Base-by-base conservation (phyloP, 371 early-diverging fungal species). In the Mortierella sp. region DNA sequence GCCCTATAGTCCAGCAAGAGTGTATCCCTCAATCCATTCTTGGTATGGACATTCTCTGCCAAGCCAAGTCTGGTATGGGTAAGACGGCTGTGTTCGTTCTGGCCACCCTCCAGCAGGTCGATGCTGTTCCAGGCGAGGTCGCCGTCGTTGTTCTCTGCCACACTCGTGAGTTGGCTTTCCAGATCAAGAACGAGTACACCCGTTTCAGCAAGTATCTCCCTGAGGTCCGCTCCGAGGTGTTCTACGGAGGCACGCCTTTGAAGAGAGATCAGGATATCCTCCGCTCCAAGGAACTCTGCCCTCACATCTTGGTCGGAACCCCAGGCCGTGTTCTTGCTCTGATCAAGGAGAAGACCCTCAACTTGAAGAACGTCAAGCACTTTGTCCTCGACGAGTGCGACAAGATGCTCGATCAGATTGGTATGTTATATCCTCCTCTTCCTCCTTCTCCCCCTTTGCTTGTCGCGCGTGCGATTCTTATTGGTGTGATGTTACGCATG, bases 311-410 rank as follows among this genome's bases (percentile, higher is more conserved):
- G 67, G 98, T 99, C 48, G 99, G 98, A 60, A 98, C 99, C 7
- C 99, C 99, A 13, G 99, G 99, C n/a, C 93, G 99, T 79, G 87
- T 98, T 47, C 82, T 93, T 57, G 97, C 93, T 34, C 83, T 99
- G 49, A 85, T 97, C 60, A 89, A 91, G 60, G 95, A 95, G 29
- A 91, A 91, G 80, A 65, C 81, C 24, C 82, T 99, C 55, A 91
- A 88, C 63, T 81, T 98, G 53, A 80, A 81, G 43, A 90, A 87
- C 57, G 86, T 98, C 65, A 96, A 95, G 89, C 94, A 94, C 86
- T 97, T 99, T 82, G 95, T 99, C 21, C 85, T 99, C 28, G 99
- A 99, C 80, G 99, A 99, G 85, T 99, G 98, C 82, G 99, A 99
- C 85, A 95, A 97, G 85, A 94, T 98, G 90, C 80, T 98, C 48